Evolutionary conservation across 176 grass and related monocot species (phyloP).

Genomic region (Rhipidocladum racemiflorum): DNA sequence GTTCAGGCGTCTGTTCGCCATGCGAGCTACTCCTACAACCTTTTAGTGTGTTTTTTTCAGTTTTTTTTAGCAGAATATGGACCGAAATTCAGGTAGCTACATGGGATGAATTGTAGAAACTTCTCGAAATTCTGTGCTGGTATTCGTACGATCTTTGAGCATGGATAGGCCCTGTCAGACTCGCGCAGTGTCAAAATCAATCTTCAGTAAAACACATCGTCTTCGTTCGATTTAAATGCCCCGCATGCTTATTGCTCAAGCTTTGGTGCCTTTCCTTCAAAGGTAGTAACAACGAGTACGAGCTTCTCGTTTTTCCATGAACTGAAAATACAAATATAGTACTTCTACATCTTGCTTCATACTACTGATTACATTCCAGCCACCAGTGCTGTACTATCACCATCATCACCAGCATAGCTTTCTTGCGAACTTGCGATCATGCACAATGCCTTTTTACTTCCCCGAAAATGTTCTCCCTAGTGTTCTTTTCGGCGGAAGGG

Average conservation of each 20-base stretch:
- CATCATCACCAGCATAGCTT: constrained; percentile 35
- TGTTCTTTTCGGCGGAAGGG: not conserved
- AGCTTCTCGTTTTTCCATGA: constrained; percentile 13
- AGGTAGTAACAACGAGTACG: too few relatives aligned
- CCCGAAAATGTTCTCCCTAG: constrained; percentile 19
- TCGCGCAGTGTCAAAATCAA: not conserved
- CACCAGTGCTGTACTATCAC: constrained; percentile 19
- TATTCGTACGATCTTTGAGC: constrained; percentile 10
- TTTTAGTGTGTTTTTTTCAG: not conserved
- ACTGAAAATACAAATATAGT: not conserved
- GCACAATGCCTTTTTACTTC: constrained; percentile 34
- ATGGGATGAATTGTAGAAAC: not conserved
- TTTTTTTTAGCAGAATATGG: not conserved
- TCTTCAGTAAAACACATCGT: constrained; percentile 15
- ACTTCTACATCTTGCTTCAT: constrained; percentile 16
- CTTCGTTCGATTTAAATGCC: constrained; percentile 25
- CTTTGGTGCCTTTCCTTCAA: too few relatives aligned
- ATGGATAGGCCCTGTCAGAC: constrained; percentile 10
- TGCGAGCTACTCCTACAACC: constrained; percentile 28
- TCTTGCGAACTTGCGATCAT: constrained; percentile 35
- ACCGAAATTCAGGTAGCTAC: not conserved
- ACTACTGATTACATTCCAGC: constrained; percentile 20
- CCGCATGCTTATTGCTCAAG: too few relatives aligned
- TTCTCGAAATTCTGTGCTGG: not conserved
- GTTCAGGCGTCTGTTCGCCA: constrained; percentile 12